Evolutionary conservation across 2,329 filamentous ascomycete species (phyloP).

Genomic region (Polytolypa hystricis): DNA sequence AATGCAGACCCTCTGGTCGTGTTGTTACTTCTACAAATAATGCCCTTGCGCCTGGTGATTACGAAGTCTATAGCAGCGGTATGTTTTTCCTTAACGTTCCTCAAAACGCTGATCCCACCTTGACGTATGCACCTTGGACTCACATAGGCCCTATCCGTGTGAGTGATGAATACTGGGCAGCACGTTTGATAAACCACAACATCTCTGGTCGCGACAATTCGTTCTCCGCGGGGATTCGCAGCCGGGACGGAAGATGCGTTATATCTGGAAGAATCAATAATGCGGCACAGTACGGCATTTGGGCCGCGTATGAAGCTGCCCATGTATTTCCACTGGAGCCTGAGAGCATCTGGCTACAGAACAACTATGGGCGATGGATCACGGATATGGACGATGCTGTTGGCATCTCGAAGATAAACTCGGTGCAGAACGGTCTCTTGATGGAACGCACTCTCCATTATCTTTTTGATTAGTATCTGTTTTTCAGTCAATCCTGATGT

Average conservation of each 20-base stretch:
- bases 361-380: constrained; percentile 13
- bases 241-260: constrained; percentile 13
- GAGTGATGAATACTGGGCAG: constrained; percentile 8
- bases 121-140: no score
- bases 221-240: constrained; percentile 12
- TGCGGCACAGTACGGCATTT: constrained; percentile 1
- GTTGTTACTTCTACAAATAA: not conserved
- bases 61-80: constrained; percentile 1
- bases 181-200: constrained; percentile 6
- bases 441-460: not conserved
- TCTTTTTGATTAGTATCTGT: not conserved
- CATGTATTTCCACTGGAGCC: constrained; percentile 16
- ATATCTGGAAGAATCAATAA: constrained; percentile 11
- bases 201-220: constrained; percentile 8
- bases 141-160: constrained; percentile 1
- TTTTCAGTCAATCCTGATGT: not conserved
- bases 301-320: constrained; percentile 12
- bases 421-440: not conserved
- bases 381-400: constrained; percentile 6
- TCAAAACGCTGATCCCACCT: no score
- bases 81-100: no score
- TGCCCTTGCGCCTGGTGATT: constrained; percentile 1
- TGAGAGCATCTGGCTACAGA: constrained; percentile 13
- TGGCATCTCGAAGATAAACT: not conserved
- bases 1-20: not conserved